Base-by-base conservation (phyloP, 371 early-diverging fungal genomes). In the Parasitella parasitica region DNA sequence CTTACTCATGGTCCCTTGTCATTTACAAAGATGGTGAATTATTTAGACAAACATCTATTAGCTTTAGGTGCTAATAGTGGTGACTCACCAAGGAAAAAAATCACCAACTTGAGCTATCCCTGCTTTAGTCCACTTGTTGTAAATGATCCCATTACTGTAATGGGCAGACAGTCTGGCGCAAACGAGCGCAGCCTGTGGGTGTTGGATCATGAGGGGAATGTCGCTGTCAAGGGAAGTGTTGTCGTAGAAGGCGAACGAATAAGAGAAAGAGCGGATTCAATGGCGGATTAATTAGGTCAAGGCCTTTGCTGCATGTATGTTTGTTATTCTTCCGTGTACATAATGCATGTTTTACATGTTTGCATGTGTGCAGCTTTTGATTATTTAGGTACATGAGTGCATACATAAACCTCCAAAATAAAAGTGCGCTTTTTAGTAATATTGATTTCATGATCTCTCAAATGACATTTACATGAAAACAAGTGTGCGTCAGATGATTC, bases 1-100 rank as follows among this genome's bases (percentile, higher is more conserved):
- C 65, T 93, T 26, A 89, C 89, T 28, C 93, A 91, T 63, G 92
- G 92, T 0, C 94, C 94, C 16, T 71, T 93, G 30, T 89, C 92
- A 0, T 80, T 84, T 43, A 90, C 93, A 4, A 70, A 86, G 28
- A 75, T 91, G 57, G 74, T 91, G 26, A 85, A 88, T 56, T 68
- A 82, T 37, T 62, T 89, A 6, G 75, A 79, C 5, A 65, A 72
- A 9, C 60, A 82, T 15, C 64, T 13, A 20, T 39, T 18, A n/a
- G 32, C 32, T 32, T 32, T 11, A 11, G 32, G 6, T 4, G 3
- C 32, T 3, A 32, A 32, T 32, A n/a, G n/a, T n/a, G n/a, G n/a
- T n/a, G 32, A 32, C 32, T 32, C 32, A 32, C 11, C 32, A 32
- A 43, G 32, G 22, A 22, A 43, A 12, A 1, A 2, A 7, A 80